Evolutionary conservation across 805 yeast species (phyloP), one percentile per base, ranked within the genome.

Genomic region (Candida tammaniensis): DNA sequence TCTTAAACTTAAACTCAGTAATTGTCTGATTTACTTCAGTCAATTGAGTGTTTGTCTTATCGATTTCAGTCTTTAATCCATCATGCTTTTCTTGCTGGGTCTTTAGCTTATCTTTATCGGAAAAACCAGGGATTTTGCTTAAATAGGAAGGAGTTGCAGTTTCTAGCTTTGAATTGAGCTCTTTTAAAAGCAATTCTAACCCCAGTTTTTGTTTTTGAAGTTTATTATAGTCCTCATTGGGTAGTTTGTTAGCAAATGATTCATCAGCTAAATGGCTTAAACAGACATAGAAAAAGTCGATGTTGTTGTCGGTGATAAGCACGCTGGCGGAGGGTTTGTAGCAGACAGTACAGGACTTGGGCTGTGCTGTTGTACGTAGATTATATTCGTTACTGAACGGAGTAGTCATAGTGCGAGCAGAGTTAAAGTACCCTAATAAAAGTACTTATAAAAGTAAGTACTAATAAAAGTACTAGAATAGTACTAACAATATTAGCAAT

Each of bases 221-320:
- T 35, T 44, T 48, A 27, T 46, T 30, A 48, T 64, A 71, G 7
- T 56, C 63, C 4, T 64, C 60, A 9, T 62, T 55, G 28, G 63
- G 62, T 2, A 57, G 34, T 0, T 64, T 55, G 2, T 48, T 48
- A 11, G 78, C 78, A 48, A 76, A 78, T 11, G 61, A 55, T 9
- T 48, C 54, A 47, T 77, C 82, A 17, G 48, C 48, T 30, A 76
- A 51, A 51, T 77, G 82, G 4, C 55, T 33, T 5, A 55, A 55
- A 49, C 82, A 77, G 3, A 70, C 56, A 46, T 74, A 76, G 47
- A 77, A 72, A 59, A 74, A 76, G 48, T 76, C 82, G 3, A 50
- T 57, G 27, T 68, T 69, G 37, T 64, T 68, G 17, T 61, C 59
- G 2, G 76, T 55, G 6, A 77, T 52, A 20, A 77, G 48, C 9